Evolutionary conservation across 2,329 filamentous ascomycete species (phyloP).

Genomic region (Aspergillus fumigatiaffinis): DNA sequence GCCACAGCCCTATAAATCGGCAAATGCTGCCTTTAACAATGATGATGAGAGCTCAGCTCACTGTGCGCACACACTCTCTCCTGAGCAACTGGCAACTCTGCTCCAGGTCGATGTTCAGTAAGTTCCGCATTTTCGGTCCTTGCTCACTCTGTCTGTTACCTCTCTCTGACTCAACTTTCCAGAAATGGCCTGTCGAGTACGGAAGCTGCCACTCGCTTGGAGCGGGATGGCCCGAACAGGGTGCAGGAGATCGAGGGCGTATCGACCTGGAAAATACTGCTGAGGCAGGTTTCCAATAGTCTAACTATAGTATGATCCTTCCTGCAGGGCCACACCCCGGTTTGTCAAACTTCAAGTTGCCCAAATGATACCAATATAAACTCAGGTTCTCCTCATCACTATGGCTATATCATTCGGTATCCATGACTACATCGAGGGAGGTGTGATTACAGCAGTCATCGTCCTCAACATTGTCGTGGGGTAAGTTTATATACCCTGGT

Average conservation of each 20-base stretch:
- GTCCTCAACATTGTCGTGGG: constrained; percentile 55
- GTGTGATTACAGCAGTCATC: constrained; percentile 57
- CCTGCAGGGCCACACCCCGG: constrained; percentile 1
- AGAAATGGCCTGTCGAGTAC: constrained; percentile 59
- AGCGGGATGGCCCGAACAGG: constrained; percentile 64
- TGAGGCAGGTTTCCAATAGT: constrained; percentile 74
- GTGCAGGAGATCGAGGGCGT: constrained; percentile 68
- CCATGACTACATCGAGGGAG: constrained; percentile 55
- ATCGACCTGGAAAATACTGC: constrained; percentile 70
- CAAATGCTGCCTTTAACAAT: neutral
- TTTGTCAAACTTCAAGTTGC: neutral
- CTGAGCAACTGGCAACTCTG: constrained; percentile 15
- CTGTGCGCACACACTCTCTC: constrained; percentile 24
- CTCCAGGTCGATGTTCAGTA: constrained; percentile 24
- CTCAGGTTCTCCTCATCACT: constrained; percentile 68
- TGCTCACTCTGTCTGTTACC: neutral
- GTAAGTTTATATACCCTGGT: constrained; percentile 14
- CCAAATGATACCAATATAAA: constrained; percentile 5
- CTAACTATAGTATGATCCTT: constrained; percentile 57
- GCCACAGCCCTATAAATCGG: neutral
- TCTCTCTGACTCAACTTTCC: neutral
- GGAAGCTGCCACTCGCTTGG: constrained; percentile 63
- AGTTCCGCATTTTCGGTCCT: neutral
- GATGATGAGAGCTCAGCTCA: constrained; percentile 10
- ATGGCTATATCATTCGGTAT: constrained; percentile 61